Base-by-base conservation (phyloP, 495 filamentous ascomycete species). In the Schizothecium vesticola region DNA sequence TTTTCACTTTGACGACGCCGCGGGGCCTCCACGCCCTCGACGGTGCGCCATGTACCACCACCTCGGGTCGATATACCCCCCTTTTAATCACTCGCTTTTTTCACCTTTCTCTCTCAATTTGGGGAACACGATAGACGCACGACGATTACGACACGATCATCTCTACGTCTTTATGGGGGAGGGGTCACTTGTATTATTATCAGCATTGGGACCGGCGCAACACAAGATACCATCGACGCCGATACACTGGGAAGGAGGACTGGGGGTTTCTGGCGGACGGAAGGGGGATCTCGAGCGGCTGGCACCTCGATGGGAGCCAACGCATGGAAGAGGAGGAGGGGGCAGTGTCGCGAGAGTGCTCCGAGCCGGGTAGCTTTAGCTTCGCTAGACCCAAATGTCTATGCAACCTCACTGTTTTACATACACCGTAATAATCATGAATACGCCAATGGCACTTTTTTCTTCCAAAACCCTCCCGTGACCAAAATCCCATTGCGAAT, bases 61-160 rank as follows among this genome's bases (percentile, higher is more conserved):
- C 63, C 36, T 66, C 26, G 67, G 58, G n/a, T 51, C 43, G 43
- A 51, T 51, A 51, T 77, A 77, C 69, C 59, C 63, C 70, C 66
- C 21, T 74, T 74, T 73, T 77, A 77, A 77, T 77, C 69, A 51
- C 43, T 51, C 67, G 67, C 70, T 61, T 56, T 29, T 60, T 64
- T 59, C 10, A 60, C 31, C 66, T 61, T 68, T 29, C 25, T 62
- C 31, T 33, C 43, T 51, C 43, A 7, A 51, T 51, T 69, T 69
- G 68, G 65, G 26, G 56, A 67, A 73, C 67, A 65, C 69, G 69
- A 69, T 51, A 64, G 59, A 69, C 60, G 66, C 66, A 69, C 19
- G 31, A 72, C 67, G 67, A 68, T 67, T 69, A 71, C 66, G 71
- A 71, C 31, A 7, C 56, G 65, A 51, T 43, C 64, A 66, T 66